phyloP scores from a whole-genome alignment of 768 basidiomycete species.

The Coprinopsis cinerea region DNA sequence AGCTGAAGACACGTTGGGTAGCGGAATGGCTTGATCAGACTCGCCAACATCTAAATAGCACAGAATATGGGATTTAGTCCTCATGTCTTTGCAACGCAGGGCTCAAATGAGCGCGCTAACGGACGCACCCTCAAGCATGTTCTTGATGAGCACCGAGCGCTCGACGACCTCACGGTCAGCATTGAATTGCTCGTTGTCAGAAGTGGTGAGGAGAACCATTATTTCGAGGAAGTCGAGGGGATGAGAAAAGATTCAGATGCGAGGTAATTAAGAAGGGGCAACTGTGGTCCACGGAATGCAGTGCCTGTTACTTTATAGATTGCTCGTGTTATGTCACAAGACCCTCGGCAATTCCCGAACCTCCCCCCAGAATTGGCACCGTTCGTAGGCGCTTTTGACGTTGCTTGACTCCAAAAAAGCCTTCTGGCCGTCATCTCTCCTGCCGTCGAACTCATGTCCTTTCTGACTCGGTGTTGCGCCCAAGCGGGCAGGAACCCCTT shows the following conservation, averaged over 20 bases:
- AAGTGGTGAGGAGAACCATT: constrained; percentile 88
- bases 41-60: constrained; percentile 77
- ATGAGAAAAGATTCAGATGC: constrained; percentile 19
- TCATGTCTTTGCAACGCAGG: no score
- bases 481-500: constrained; percentile 43
- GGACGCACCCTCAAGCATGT: constrained; percentile 92
- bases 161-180: constrained; percentile 94
- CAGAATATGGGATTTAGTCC: constrained; percentile 11
- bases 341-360: constrained; percentile 24
- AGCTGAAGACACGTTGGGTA: constrained; percentile 90
- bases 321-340: constrained; percentile 25
- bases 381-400: constrained; percentile 13
- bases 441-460: constrained; percentile 33
- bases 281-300: constrained; percentile 12
- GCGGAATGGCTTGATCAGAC: constrained; percentile 87
- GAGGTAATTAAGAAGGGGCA: constrained; percentile 8
- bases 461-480: constrained; percentile 40
- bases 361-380: constrained; percentile 8
- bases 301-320: constrained; percentile 11
- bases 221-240: constrained; percentile 18
- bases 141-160: constrained; percentile 95
- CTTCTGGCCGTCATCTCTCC: background rate
- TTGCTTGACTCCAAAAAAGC: constrained; percentile 17
- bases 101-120: constrained; percentile 9
- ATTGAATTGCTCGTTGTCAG: constrained; percentile 91